Conservation (phyloP, 1,284 basidiomycete species). For the Cryptococcus sp. region DNA sequence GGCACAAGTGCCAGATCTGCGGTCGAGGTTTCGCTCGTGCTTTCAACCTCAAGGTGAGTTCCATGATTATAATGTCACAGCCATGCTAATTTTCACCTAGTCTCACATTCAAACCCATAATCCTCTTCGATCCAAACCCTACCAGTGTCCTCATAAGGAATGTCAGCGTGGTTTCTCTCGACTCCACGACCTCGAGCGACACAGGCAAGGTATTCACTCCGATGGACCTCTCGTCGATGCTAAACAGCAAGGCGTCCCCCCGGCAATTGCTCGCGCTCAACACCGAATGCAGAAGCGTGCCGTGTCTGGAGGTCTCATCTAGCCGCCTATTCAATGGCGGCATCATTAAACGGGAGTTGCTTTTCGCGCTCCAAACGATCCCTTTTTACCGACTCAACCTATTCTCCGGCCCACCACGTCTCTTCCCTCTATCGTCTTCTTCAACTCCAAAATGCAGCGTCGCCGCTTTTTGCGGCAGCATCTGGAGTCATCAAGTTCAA, state of each 20-base stretch:
- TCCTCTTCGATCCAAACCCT: conserved; percentile 47
- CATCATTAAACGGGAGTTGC: conserved; percentile 31
- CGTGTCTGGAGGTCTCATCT: conserved; percentile 38
- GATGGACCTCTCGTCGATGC: conserved; percentile 48
- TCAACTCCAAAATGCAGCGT: conserved; percentile 44
- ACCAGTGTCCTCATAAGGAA: conserved; percentile 43
- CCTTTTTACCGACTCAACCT: conserved; percentile 33
- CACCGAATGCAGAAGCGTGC: conserved; percentile 37
- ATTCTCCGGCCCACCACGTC: conserved; percentile 32
- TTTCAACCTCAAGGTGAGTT: conserved; percentile 47
- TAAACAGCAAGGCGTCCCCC: conserved; percentile 42
- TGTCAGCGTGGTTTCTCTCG: conserved; percentile 48
- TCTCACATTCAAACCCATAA: conserved; percentile 48
- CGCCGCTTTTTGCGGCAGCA: conserved; percentile 34
- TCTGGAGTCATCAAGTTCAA: conserved; percentile 1
- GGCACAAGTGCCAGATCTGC: conserved; percentile 47
- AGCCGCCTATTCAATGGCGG: conserved; percentile 10
- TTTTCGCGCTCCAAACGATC: conserved; percentile 29
- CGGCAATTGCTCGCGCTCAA: conserved; percentile 44
- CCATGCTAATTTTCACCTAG: conserved; percentile 16
- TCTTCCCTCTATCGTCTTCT: conserved; percentile 10
- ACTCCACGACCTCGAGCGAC: conserved; percentile 49
- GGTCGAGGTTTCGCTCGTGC: conserved; percentile 48
- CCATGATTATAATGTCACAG: background rate
- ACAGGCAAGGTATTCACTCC: conserved; percentile 48